These are phyloP conservation scores for Pugionium dolabratum DNA, from an alignment of 345 rosid genomes.

Conservation along the genomic window DNA sequence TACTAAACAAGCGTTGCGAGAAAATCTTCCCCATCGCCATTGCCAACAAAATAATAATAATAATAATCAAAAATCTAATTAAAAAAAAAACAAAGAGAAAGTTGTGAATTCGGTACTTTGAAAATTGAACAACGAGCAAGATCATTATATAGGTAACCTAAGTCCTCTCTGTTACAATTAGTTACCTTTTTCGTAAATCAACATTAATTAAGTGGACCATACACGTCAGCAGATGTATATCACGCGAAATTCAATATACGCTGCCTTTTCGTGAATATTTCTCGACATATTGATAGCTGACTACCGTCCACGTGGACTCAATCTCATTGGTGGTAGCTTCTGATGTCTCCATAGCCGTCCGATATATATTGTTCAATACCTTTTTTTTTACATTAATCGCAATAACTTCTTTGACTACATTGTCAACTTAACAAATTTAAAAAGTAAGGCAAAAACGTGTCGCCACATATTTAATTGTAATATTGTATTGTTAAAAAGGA, in stretches of 20 bases:
- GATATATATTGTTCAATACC: not conserved
- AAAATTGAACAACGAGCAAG: slow-evolving; percentile 4
- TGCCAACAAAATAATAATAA: not conserved
- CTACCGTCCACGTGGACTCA: slow-evolving; percentile 25
- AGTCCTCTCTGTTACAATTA: slow-evolving; percentile 20
- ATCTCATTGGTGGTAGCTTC: slow-evolving; percentile 16
- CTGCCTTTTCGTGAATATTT: slow-evolving; percentile 33
- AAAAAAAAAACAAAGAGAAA: not conserved
- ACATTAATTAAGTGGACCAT: not conserved
- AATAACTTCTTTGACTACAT: not conserved
- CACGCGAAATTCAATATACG: slow-evolving; percentile 24
- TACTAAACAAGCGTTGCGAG: slow-evolving; percentile 56
- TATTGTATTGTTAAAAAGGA: no score
- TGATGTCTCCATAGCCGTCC: slow-evolving; percentile 12
- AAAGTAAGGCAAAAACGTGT: slow-evolving; percentile 25
- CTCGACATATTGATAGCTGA: slow-evolving; percentile 1
- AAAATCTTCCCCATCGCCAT: slow-evolving; percentile 72
- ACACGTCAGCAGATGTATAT: slow-evolving; percentile 37
- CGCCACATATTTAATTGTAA: slow-evolving; percentile 27
- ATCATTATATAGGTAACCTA: slow-evolving; percentile 38
- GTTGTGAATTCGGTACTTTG: slow-evolving; percentile 3
- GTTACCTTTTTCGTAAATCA: not conserved
- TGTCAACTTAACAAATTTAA: slow-evolving; percentile 3
- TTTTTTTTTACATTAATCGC: no score
- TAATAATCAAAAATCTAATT: not conserved